Evolutionary conservation across 176 grass and related monocot genomes (phyloP), one percentile per base, ranked within the genome.

Genomic region (Carex scoparia): DNA sequence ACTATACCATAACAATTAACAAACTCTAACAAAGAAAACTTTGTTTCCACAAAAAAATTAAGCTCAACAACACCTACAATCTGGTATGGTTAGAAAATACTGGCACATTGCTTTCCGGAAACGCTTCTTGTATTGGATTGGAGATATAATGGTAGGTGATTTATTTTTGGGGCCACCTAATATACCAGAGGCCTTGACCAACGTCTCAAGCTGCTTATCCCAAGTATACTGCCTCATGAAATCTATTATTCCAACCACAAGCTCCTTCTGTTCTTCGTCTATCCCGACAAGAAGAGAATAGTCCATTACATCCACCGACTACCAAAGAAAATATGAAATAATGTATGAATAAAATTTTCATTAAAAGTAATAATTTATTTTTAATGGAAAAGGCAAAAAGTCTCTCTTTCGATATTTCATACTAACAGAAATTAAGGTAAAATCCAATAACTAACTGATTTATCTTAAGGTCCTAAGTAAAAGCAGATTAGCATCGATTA

Each of bases 191-290:
- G 95, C 87, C 81, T 98, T 98, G 81, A 98, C 95, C 93, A 91
- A 94, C 7, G 93, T 98, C 83, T 98, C 95, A 27, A 98, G 85
- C 42, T 98, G 95, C 80, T 95, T 95, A 84, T 97, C 95, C 95
- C 92, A 97, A 49, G 92, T 97, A 82, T 97, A 97, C 74, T 94
- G 95, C 13, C 92, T 86, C 81, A 98, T 85, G 89, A 88, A 95
- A 80, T 98, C 95, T 9, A 98, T 98, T 60, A 98, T 95, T 87
- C 95, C 91, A 0, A 95, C 69, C n/a, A 95, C 96, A 7, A 95
- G 89, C 32, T 98, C 93, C 15, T 93, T 88, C 27, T 86, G 88
- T 65, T 90, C 86, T 58, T 95, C 87, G 0, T 98, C 91, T 5
- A 98, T 78, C 32, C 93, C 93, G 0, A 94, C 96, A 51, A 98